Evolutionary conservation across 257 asterid genomes (phyloP), one percentile per base, ranked within the genome.

Genomic region (Handroanthus guayacan): DNA sequence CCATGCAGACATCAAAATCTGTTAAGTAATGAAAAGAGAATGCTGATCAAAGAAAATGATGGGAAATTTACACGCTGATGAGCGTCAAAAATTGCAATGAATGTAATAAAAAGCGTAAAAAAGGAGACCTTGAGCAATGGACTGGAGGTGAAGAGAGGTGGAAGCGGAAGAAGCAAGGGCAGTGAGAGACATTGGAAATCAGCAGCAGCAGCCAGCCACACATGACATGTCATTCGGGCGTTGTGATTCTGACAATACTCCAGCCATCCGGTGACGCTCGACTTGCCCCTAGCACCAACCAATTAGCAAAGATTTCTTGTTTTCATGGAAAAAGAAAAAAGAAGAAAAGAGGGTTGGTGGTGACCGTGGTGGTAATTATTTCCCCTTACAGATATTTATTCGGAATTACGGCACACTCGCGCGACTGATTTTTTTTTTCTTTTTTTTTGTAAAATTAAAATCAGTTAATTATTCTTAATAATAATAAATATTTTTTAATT

Each of bases 101-200:
- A 61, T 10, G 7, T 6, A 31, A 25, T 2, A 5, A 62, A 37
- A 37, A 20, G n/a, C 14, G 3, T 20, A 20, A 62, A 62, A 36
- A 2, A 62, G 20, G 9, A 60, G 14, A 75, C 80, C 72, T 44
- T 65, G 79, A 34, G 60, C 63, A 5, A 44, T 58, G 41, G 74
- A 78, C 31, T 10, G 67, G 56, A 52, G 74, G 16, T 47, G 69
- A 18, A 48, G 69, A 10, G 69, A 20, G 70, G 80, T 51, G 39
- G 74, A 57, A 8, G 68, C 37, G 20, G 68, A 62, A 17, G 52
- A 50, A 14, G 50, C n/a, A 37, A 78, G 90, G 55, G 80, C 87
- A n/a, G 84, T 58, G 66, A 77, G 66, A 73, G 90, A 78, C 67
- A 86, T 79, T 73, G 86, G 75, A 82, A 82, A 48, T 18, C 41